Conservation (phyloP, 2,329 filamentous ascomycete species). For the Byssochlamys sp. region DNA sequence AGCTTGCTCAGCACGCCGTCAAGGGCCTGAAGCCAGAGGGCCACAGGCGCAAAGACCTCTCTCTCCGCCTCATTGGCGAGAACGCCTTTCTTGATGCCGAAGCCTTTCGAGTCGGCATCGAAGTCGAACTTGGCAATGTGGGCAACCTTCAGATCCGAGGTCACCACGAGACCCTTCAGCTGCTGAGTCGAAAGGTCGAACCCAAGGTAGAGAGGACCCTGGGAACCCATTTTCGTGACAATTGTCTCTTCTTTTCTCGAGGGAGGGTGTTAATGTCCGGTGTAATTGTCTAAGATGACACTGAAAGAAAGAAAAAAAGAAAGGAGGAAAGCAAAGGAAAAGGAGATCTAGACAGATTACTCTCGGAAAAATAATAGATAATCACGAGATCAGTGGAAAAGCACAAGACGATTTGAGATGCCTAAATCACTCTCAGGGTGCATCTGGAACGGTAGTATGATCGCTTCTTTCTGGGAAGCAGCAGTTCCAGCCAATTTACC, state of each 20-base stretch:
- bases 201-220: constrained; percentile 67
- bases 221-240: not conserved
- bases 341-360: not conserved
- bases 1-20: constrained; percentile 73
- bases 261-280: not conserved
- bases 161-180: constrained; percentile 83
- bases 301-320: not conserved
- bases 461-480: not conserved
- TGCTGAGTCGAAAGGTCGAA: constrained; percentile 97
- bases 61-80: constrained; percentile 69
- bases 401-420: not conserved
- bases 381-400: not conserved
- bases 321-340: not conserved
- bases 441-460: not conserved
- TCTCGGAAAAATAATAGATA: not conserved
- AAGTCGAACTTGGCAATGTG: constrained; percentile 90
- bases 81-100: constrained; percentile 81
- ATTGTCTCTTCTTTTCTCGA: not conserved
- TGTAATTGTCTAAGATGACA: not conserved
- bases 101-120: constrained; percentile 68
- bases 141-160: constrained; percentile 68
- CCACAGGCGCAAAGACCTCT: constrained; percentile 86
- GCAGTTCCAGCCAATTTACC: not conserved
- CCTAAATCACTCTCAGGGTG: not conserved
- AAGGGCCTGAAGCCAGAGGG: constrained; percentile 87